Evolutionary conservation across 768 basidiomycete species (phyloP).

Genomic region (Calocybe gangraenosa): DNA sequence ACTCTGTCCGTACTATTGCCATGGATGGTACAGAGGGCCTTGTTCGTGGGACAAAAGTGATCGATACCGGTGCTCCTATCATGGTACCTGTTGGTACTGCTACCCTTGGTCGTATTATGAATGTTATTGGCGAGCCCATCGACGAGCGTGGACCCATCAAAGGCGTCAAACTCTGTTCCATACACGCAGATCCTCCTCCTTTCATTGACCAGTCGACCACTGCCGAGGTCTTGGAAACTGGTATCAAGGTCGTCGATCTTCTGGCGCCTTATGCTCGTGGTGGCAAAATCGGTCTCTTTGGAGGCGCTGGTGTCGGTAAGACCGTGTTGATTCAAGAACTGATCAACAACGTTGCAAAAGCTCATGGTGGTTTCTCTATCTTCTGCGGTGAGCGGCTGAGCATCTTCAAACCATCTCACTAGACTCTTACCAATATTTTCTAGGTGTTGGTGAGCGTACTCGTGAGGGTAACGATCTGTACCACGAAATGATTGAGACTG

Average conservation of each 20-base stretch:
- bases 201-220: conserved; percentile 99
- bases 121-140: conserved; percentile 99
- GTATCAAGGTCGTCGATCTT: conserved; percentile 99
- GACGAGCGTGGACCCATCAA: conserved; percentile 99
- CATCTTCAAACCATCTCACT: background rate
- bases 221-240: conserved; percentile 98
- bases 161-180: conserved; percentile 87
- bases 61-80: conserved; percentile 97
- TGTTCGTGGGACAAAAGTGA: conserved; percentile 95
- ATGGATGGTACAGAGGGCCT: conserved; percentile 99
- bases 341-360: conserved; percentile 99
- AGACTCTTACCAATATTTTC: conserved; percentile 6
- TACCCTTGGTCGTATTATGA: conserved; percentile 99
- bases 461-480: conserved; percentile 99
- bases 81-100: conserved; percentile 92
- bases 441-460: conserved; percentile 99
- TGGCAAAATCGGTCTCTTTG: conserved; percentile 99
- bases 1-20: conserved; percentile 98
- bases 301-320: conserved; percentile 99
- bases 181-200: conserved; percentile 95
- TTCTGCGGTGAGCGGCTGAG: conserved; percentile 77
- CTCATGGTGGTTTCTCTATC: conserved; percentile 99
- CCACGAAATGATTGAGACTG: conserved; percentile 99
- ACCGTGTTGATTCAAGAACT: conserved; percentile 99
- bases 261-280: conserved; percentile 99